Evolutionary conservation across 2,329 filamentous ascomycete genomes (phyloP), one percentile per base, ranked within the genome.

Genomic region (Trichoderma simmonsii): DNA sequence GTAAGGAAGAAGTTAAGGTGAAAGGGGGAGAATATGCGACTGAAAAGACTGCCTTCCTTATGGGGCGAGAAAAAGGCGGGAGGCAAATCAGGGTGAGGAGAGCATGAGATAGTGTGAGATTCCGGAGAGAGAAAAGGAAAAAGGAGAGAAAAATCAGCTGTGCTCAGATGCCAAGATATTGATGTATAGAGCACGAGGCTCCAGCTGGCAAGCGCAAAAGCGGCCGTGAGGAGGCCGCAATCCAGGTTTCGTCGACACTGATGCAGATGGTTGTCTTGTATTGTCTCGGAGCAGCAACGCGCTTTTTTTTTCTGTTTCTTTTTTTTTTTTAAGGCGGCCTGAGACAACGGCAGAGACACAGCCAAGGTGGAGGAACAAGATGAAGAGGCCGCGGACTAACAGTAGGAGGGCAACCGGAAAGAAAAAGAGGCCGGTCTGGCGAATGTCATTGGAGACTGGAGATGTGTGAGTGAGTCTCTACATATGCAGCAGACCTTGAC

Each of bases 281-380:
- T 59, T 60, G 65, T 60, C 65, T 68, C n/a, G 36, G 39, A 60
- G 12, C 24, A 43, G 54, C 65, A 68, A 48, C 65, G 65, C 65
- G 65, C 34, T 63, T 43, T 43, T 43, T 43, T 62, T 39, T 26
- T 36, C 30, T 14, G 18, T 63, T 8, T 63, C 6, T 18, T 26
- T 24, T 15, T 67, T 26, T 30, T 57, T 28, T 65, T 60, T 26
- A 9, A 28, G 34, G 65, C 65, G 26, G 12, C 34, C n/a, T 60
- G 70, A 51, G 62, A 59, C 34, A 60, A 62, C 26, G 34, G 54
- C 24, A 60, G 26, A 68, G 56, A 68, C 24, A 59, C 11, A 57
- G 64, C 32, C 51, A 18, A 18, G 18, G 34, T 11, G 65, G 24
- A 32, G 32, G 54, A 67, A 4, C 14, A 43, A 26, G 26, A 28